These are phyloP conservation scores for Rhodocollybia butyracea DNA, from an alignment of 768 basidiomycete species.

Conservation along the genomic window DNA sequence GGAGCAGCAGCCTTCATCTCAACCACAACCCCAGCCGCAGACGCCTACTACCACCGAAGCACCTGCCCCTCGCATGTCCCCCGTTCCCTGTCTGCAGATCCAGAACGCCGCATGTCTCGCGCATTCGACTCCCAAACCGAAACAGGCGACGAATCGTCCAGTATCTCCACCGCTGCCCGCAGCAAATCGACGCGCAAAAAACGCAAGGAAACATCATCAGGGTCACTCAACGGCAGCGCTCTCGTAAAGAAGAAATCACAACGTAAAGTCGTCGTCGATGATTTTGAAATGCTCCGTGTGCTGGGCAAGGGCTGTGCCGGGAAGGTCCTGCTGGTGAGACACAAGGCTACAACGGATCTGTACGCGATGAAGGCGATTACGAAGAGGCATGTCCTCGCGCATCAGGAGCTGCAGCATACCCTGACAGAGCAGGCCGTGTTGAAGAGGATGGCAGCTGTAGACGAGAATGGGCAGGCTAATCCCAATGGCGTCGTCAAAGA, in stretches of 20 bases:
- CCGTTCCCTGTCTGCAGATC: constrained; percentile 82
- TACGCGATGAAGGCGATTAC: constrained; percentile 98
- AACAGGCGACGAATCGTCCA: constrained; percentile 69
- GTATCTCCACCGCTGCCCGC: constrained; percentile 46
- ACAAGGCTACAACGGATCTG: constrained; percentile 66
- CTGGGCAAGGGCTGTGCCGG: constrained; percentile 97
- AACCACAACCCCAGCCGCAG: not conserved
- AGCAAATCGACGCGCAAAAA: constrained; percentile 49
- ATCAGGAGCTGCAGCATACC: constrained; percentile 95
- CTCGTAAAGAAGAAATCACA: constrained; percentile 49
- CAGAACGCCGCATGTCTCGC: constrained; percentile 62
- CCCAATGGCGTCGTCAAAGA: constrained; percentile 40
- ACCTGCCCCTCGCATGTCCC: constrained; percentile 47
- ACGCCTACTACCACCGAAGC: constrained; percentile 32
- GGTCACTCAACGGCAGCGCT: constrained; percentile 14
- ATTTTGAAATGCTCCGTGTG: constrained; percentile 97
- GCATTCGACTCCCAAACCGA: constrained; percentile 57
- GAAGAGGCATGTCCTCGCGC: constrained; percentile 93
- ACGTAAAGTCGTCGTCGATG: constrained; percentile 77
- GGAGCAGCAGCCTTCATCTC: constrained; percentile 5
- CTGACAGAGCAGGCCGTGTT: constrained; percentile 95
- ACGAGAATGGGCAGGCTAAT: constrained; percentile 36
- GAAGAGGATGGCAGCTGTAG: constrained; percentile 80
- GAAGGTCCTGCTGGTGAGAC: constrained; percentile 88
- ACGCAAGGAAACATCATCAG: constrained; percentile 29